Percentiles rank a stretch among this genome's conserved stretches.
These are phyloP conservation scores for Adiantum capillusveneris DNA, from an alignment of 75 land plant species.

Conservation along the genomic window DNA sequence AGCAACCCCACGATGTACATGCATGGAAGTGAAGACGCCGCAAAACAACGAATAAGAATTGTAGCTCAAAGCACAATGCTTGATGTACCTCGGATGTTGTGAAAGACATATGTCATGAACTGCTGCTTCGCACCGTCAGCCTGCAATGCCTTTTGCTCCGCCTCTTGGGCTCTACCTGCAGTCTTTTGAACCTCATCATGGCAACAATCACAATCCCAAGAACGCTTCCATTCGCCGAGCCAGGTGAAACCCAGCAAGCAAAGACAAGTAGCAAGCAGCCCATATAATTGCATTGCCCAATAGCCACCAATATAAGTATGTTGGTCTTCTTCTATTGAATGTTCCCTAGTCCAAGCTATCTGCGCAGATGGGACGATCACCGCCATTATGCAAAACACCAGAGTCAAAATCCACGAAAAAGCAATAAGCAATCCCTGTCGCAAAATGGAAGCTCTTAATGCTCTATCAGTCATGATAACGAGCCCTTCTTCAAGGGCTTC, in stretches of 20 bases:
- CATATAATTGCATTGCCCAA: not conserved
- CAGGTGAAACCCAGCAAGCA: not conserved
- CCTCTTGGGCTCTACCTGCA: conserved; percentile 13
- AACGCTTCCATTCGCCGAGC: not conserved
- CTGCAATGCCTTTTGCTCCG: conserved; percentile 13
- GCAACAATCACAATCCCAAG: not conserved
- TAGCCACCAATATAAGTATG: no score
- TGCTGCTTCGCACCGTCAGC: conserved; percentile 29
- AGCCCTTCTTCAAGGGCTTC: no score
- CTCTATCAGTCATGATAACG: no score
- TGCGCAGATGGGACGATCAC: no score
- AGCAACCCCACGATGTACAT: no score
- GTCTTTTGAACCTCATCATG: conserved; percentile 8
- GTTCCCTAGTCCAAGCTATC: no score
- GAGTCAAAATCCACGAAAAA: no score
- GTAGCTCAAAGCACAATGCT: not conserved
- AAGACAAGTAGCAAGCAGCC: not conserved
- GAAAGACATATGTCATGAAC: conserved; percentile 41
- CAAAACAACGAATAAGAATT: not conserved
- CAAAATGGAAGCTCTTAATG: no score
- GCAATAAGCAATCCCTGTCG: no score
- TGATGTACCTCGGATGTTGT: conserved; percentile 28
- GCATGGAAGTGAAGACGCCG: no score
- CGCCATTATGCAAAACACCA: no score
- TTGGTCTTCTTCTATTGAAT: no score